These are phyloP conservation scores for sunflower (Helianthus annuus) DNA, from an alignment of 129 eudicot genomes.

Conservation along the genomic window DNA sequence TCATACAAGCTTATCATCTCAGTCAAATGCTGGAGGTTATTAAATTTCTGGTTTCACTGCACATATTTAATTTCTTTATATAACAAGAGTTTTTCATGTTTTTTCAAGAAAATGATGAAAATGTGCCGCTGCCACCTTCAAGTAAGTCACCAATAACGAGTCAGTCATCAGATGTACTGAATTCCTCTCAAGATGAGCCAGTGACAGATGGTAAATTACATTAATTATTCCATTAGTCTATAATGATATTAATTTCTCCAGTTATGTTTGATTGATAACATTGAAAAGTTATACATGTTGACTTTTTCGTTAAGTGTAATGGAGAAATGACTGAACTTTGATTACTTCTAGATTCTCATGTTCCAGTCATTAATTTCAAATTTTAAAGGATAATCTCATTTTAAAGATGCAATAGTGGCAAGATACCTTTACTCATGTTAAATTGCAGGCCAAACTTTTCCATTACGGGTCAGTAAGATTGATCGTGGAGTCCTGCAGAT, in stretches of 20 bases:
- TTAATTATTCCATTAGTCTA: constrained; percentile 4
- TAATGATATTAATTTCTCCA: constrained; percentile 4
- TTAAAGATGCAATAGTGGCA: too few relatives aligned
- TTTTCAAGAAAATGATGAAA: constrained; percentile 51
- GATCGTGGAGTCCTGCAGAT: too few relatives aligned
- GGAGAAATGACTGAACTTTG: too few relatives aligned
- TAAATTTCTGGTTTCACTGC: constrained; percentile 18
- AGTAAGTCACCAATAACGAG: constrained; percentile 47
- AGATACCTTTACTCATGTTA: too few relatives aligned
- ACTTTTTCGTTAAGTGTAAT: too few relatives aligned
- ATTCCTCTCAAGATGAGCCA: constrained; percentile 47
- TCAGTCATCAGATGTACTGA: constrained; percentile 57
- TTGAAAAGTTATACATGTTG: not conserved
- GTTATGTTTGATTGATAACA: constrained; percentile 10
- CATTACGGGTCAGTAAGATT: too few relatives aligned
- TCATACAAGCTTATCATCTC: constrained; percentile 39
- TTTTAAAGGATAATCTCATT: too few relatives aligned
- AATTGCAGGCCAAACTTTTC: too few relatives aligned
- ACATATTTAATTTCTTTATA: not conserved
- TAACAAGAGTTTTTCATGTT: not conserved
- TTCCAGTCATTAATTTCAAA: too few relatives aligned
- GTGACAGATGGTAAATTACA: constrained; percentile 55
- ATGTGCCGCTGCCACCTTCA: constrained; percentile 54
- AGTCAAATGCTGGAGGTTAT: constrained; percentile 43
- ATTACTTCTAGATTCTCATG: too few relatives aligned